phyloP scores from a whole-genome alignment of 192 early-diverging fungal genomes.

The Gonapodya prolifera region DNA sequence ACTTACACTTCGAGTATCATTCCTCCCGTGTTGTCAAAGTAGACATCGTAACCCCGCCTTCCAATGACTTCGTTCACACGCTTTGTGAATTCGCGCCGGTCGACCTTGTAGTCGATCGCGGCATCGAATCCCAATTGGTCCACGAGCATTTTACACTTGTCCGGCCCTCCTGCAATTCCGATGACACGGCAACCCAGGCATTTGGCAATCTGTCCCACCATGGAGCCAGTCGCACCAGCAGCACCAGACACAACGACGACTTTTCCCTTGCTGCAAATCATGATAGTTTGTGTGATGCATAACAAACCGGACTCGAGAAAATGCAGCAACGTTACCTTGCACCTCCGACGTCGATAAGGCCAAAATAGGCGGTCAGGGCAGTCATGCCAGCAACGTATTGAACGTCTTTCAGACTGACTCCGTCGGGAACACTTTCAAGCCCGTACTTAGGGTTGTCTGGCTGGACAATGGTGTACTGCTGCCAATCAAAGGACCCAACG shows the following conservation, averaged over 20 bases:
- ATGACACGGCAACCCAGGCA: slow-evolving; percentile 31
- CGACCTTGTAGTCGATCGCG: slow-evolving; percentile 34
- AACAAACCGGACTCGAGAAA: neutral
- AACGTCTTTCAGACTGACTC: neutral
- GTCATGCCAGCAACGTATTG: neutral
- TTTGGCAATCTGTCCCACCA: slow-evolving; percentile 18
- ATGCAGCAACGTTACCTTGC: slow-evolving; percentile 7
- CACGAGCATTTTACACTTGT: slow-evolving; percentile 34
- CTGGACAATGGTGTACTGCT: slow-evolving; percentile 29
- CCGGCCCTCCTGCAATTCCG: slow-evolving; percentile 36
- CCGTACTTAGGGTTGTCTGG: slow-evolving; percentile 22
- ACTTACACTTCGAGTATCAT: slow-evolving; percentile 30
- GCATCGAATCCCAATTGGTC: slow-evolving; percentile 35
- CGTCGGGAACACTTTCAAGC: slow-evolving; percentile 9
- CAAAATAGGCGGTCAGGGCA: neutral
- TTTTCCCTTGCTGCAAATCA: slow-evolving; percentile 15
- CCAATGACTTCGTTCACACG: slow-evolving; percentile 23
- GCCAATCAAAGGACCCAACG: slow-evolving; percentile 20
- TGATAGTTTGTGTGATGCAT: slow-evolving; percentile 6
- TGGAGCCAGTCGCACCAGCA: slow-evolving; percentile 30
- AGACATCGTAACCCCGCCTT: slow-evolving; percentile 26
- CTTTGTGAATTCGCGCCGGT: slow-evolving; percentile 20
- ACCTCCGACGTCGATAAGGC: slow-evolving; percentile 19
- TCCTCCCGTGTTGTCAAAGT: slow-evolving; percentile 44
- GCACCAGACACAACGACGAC: slow-evolving; percentile 36